Evolutionary conservation across 1,284 basidiomycete species (phyloP).

Genomic region (Ustilago tritici): DNA sequence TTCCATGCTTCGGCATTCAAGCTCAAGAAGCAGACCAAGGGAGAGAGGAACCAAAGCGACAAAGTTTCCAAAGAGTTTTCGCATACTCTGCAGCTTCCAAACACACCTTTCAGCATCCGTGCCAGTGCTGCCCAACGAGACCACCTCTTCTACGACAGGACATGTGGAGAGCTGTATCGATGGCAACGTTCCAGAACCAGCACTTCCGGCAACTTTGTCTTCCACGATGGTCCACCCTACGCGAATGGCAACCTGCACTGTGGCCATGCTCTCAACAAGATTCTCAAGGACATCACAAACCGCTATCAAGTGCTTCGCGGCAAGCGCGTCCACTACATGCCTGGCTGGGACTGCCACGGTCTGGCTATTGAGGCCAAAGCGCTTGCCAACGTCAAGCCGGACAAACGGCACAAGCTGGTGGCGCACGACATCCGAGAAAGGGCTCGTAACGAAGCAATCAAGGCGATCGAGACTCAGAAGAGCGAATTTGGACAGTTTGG

Average conservation of each 20-base stretch:
- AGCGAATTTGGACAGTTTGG: conserved; percentile 84
- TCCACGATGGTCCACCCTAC: conserved; percentile 97
- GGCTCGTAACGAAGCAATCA: conserved; percentile 80
- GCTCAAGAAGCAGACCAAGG: conserved; percentile 17
- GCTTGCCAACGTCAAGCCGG: conserved; percentile 69
- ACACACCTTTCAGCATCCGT: conserved; percentile 83
- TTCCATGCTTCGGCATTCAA: conserved; percentile 12
- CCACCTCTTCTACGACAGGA: conserved; percentile 76
- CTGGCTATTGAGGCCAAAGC: conserved; percentile 79
- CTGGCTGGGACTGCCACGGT: conserved; percentile 99
- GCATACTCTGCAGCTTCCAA: conserved; percentile 85
- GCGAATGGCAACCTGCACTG: conserved; percentile 94
- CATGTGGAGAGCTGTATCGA: conserved; percentile 82
- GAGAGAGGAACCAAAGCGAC: background rate
- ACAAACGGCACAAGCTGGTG: conserved; percentile 71
- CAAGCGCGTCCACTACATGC: conserved; percentile 86
- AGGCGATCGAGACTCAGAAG: conserved; percentile 82
- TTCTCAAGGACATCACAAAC: conserved; percentile 95
- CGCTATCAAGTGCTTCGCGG: conserved; percentile 86
- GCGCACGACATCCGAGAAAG: conserved; percentile 76
- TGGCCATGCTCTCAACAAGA: conserved; percentile 98
- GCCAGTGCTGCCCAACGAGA: conserved; percentile 78
- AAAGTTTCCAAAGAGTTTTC: conserved; percentile 65
- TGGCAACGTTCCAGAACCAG: conserved; percentile 75
- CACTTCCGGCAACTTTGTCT: conserved; percentile 75